Conservation (phyloP, 2,329 filamentous ascomycete species). For the Neonectria neomacrospora region DNA sequence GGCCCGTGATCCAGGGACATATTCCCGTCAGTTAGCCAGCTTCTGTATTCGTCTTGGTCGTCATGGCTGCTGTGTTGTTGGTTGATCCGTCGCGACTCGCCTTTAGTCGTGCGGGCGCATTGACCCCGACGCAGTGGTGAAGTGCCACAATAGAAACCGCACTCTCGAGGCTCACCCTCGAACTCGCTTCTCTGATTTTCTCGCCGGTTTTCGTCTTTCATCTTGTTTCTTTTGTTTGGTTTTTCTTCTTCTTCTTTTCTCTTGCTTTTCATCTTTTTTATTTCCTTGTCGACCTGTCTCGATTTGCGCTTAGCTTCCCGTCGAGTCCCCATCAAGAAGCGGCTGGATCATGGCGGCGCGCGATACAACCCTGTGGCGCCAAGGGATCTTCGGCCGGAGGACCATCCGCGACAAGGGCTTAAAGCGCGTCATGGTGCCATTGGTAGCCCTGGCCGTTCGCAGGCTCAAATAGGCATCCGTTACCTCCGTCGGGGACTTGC, state of each 20-base stretch:
- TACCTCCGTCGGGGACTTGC: conserved; percentile 30
- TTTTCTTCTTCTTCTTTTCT: conserved; percentile 1
- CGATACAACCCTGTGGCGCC: conserved; percentile 32
- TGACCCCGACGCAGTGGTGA: background rate
- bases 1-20: background rate
- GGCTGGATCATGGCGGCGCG: conserved; percentile 4
- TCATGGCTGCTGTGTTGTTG: conserved; percentile 8
- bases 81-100: background rate
- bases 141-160: conserved; percentile 18
- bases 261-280: background rate
- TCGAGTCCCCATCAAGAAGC: background rate
- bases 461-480: conserved; percentile 36
- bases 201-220: conserved; percentile 6
- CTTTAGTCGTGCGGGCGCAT: conserved; percentile 8
- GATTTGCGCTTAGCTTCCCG: background rate
- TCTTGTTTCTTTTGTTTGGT: background rate
- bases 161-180: conserved; percentile 20
- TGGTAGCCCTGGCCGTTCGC: conserved; percentile 29
- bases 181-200: conserved; percentile 1
- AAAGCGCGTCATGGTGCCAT: conserved; percentile 37
- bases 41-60: conserved; percentile 12
- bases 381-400: conserved; percentile 12
- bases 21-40: background rate
- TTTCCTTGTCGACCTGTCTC: conserved; percentile 6
- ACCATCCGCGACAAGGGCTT: conserved; percentile 19